These are phyloP conservation scores for Cytospora chrysosperma DNA, from an alignment of 2,329 filamentous ascomycete species.

Conservation along the genomic window DNA sequence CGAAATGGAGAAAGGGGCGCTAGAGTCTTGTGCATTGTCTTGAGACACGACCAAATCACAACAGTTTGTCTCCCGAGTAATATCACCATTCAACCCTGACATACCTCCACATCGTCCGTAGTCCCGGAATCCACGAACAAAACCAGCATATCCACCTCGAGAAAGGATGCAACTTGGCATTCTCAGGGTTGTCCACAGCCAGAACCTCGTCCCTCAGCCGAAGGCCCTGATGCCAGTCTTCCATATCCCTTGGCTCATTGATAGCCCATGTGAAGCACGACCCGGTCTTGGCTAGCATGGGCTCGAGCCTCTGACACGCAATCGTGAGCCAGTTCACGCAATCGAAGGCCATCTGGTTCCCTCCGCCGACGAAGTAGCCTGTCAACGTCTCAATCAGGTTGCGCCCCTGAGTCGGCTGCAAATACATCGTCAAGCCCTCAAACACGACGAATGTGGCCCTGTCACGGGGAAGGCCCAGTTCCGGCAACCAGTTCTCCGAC, in stretches of 20 bases:
- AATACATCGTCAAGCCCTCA: constrained; percentile 24
- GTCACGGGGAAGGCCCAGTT: constrained; percentile 4
- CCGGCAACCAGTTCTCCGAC: constrained; percentile 20
- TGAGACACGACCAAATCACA: neutral
- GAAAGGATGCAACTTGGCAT: neutral
- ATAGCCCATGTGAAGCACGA: constrained; percentile 15
- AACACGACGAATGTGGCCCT: constrained; percentile 20
- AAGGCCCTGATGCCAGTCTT: constrained; percentile 2
- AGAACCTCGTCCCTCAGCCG: constrained; percentile 6
- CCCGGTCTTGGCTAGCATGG: constrained; percentile 14
- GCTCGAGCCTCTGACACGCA: constrained; percentile 10
- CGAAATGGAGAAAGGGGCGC: neutral
- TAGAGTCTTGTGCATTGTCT: neutral
- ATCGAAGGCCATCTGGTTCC: constrained; percentile 22
- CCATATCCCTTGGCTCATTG: constrained; percentile 13
- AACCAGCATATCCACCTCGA: constrained; percentile 2
- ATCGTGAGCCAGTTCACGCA: constrained; percentile 10
- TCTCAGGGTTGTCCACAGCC: constrained; percentile 1
- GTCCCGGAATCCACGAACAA: constrained; percentile 7
- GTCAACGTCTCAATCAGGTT: constrained; percentile 15
- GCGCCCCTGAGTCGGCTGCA: constrained; percentile 14
- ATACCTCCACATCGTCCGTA: constrained; percentile 2
- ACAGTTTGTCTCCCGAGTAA: neutral
- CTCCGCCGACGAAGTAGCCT: constrained; percentile 1
- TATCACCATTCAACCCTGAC: constrained; percentile 20